Percentiles rank a stretch among this genome's conserved stretches.
Conservation (phyloP, 306 rosid genomes). For the Cyamopsis tetragonoloba region DNA sequence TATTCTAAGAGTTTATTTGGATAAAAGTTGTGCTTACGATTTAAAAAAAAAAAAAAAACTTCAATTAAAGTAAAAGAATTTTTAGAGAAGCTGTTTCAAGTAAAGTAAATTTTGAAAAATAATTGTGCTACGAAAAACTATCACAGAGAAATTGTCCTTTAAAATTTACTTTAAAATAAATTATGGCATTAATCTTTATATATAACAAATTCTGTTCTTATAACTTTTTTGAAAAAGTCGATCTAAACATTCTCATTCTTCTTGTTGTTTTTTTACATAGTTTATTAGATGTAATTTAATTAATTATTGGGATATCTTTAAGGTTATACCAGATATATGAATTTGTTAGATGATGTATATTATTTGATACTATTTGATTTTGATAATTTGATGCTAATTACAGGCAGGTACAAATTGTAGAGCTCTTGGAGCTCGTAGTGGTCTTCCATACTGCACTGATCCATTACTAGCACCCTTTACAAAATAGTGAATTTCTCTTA, state of each 20-base stretch:
- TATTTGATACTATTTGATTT: not conserved
- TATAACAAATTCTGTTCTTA: no score
- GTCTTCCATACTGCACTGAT: slow-evolving; percentile 65
- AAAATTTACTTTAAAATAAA: no score
- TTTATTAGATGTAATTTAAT: not conserved
- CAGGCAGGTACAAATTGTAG: slow-evolving; percentile 89
- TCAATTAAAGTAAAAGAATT: no score
- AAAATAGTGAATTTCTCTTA: not conserved
- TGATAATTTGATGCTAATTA: slow-evolving; percentile 16
- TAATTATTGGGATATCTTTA: not conserved
- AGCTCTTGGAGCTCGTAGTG: slow-evolving; percentile 79
- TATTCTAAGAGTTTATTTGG: no score
- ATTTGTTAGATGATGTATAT: not conserved
- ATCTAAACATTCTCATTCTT: not conserved
- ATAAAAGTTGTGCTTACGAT: no score
- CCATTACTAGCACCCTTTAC: slow-evolving; percentile 53
- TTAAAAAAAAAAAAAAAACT: no score
- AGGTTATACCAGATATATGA: not conserved
- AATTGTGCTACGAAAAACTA: no score
- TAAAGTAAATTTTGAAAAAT: no score
- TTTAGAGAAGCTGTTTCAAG: no score
- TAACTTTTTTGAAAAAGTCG: no score
- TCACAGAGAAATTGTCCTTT: no score
- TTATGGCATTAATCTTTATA: no score
- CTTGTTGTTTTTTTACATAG: not conserved